Conservation (phyloP, 495 filamentous ascomycete species). For the Penicillium coprophilum region DNA sequence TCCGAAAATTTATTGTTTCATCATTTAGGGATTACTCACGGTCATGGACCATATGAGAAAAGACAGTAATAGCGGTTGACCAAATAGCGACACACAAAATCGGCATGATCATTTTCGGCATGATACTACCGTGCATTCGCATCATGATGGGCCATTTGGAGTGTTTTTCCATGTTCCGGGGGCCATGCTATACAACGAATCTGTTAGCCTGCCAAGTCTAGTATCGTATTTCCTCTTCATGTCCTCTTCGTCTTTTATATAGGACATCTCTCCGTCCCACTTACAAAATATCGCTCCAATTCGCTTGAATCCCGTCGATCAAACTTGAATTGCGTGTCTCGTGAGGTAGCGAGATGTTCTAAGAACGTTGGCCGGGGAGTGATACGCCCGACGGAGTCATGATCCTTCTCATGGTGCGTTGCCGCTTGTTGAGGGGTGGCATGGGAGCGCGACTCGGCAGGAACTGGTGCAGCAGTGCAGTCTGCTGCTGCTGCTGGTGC, state of each 20-base stretch:
- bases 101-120: conserved; percentile 78
- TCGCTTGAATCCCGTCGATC: conserved; percentile 37
- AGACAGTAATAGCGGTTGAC: conserved; percentile 65
- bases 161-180: conserved; percentile 69
- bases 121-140: conserved; percentile 76
- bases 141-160: conserved; percentile 81
- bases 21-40: conserved; percentile 37
- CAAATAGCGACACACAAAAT: conserved; percentile 65
- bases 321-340: conserved; percentile 40
- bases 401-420: conserved; percentile 23
- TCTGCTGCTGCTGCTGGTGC: conserved; percentile 12
- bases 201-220: conserved; percentile 11
- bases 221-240: not conserved
- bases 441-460: conserved; percentile 24
- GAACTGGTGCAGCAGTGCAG: conserved; percentile 30
- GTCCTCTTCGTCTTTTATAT: not conserved
- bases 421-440: conserved; percentile 19
- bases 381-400: conserved; percentile 26
- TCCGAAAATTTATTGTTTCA: not conserved
- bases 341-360: conserved; percentile 37
- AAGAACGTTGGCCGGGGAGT: conserved; percentile 43
- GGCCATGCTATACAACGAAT: conserved; percentile 44
- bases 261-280: conserved; percentile 1
- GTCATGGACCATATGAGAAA: conserved; percentile 53
- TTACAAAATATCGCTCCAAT: conserved; percentile 48